Percentiles rank a stretch among this genome's conserved stretches.
Conservation (phyloP, 2,329 filamentous ascomycete species). For the Aureobasidium subglaciale region DNA sequence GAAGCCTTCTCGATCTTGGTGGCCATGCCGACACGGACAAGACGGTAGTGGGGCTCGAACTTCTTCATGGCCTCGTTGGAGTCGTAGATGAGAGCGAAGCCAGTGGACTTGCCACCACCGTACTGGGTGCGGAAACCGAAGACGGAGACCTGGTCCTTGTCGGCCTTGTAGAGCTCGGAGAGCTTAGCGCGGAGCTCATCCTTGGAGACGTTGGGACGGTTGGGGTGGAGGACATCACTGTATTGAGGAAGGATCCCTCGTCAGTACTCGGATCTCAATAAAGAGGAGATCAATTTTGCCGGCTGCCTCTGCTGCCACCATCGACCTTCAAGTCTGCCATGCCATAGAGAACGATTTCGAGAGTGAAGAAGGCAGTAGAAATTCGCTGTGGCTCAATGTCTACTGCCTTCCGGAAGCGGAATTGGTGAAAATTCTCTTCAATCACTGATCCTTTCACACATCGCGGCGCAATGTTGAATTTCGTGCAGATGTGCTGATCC, state of each 20-base stretch:
- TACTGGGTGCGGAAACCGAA: constrained; percentile 98
- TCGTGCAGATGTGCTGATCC: not conserved
- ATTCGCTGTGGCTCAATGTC: too few relatives aligned
- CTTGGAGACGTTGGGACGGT: constrained; percentile 97
- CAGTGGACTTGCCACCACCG: constrained; percentile 99
- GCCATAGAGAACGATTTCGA: not conserved
- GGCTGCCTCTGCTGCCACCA: not conserved
- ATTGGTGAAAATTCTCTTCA: not conserved
- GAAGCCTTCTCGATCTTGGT: constrained; percentile 94
- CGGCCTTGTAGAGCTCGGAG: constrained; percentile 92
- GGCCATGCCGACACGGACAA: constrained; percentile 86
- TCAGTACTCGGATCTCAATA: constrained; percentile 14
- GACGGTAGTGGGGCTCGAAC: constrained; percentile 97
- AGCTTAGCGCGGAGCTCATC: constrained; percentile 96
- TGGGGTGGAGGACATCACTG: constrained; percentile 99
- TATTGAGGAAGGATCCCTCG: constrained; percentile 15
- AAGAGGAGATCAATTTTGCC: constrained; percentile 10
- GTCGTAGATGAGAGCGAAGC: constrained; percentile 98
- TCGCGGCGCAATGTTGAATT: constrained; percentile 4
- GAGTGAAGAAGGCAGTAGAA: too few relatives aligned
- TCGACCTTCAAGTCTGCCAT: not conserved
- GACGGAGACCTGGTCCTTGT: constrained; percentile 94
- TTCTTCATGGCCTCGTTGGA: constrained; percentile 98
- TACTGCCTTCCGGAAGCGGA: too few relatives aligned
- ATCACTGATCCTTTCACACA: not conserved